Conservation (phyloP, 352 stramenopile genomes). For the Globisporangium sylvaticum region DNA sequence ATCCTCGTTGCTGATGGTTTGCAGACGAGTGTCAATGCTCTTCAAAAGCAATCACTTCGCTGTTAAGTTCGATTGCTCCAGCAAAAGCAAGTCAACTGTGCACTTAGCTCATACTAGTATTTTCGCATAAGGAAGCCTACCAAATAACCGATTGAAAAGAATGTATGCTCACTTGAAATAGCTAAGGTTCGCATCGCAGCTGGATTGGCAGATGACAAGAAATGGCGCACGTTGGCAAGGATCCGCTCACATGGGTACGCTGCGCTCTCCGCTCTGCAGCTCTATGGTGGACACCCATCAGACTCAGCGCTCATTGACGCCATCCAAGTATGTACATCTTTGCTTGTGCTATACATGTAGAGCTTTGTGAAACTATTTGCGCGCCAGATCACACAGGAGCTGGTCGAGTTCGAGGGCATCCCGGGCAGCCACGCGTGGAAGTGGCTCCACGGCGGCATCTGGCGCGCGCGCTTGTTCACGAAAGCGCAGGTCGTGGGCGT, state of each 20-base stretch:
- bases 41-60: background rate
- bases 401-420: constrained; percentile 45
- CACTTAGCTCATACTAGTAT: background rate
- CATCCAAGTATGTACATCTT: too few species aligned
- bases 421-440: constrained; percentile 58
- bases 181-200: background rate
- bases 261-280: background rate
- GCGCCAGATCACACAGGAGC: constrained; percentile 33
- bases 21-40: background rate
- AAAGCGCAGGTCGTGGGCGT: constrained; percentile 66
- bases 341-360: constrained; percentile 18
- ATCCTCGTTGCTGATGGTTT: background rate
- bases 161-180: background rate
- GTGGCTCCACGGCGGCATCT: constrained; percentile 19
- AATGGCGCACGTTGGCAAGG: constrained; percentile 20
- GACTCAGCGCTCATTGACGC: too few species aligned
- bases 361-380: constrained; percentile 66
- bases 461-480: constrained; percentile 41
- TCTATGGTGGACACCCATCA: too few species aligned
- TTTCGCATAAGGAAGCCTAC: background rate
- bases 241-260: constrained; percentile 58
- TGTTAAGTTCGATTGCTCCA: background rate
- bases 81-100: constrained; percentile 4
- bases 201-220: too few species aligned
- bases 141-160: background rate